These are phyloP conservation scores for Anisogramma anomala DNA, from an alignment of 2,329 filamentous ascomycete genomes.

Conservation along the genomic window DNA sequence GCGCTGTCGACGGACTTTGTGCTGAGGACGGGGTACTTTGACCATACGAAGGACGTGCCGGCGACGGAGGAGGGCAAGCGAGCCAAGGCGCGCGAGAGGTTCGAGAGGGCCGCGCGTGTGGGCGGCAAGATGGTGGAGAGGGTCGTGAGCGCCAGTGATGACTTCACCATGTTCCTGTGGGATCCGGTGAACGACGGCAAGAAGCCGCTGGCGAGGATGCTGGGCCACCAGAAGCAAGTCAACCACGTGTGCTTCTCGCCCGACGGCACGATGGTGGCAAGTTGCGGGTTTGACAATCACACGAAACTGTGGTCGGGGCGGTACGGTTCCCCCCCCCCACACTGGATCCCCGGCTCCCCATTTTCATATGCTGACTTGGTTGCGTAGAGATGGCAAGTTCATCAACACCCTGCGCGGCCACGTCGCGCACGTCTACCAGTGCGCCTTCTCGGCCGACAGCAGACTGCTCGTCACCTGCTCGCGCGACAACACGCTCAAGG, in stretches of 20 bases:
- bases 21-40: slow-evolving; percentile 73
- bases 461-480: slow-evolving; percentile 76
- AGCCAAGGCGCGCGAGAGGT: slow-evolving; percentile 66
- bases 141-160: slow-evolving; percentile 82
- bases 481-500: slow-evolving; percentile 88
- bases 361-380: too few relatives aligned
- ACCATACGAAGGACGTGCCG: slow-evolving; percentile 63
- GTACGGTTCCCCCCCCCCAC: slow-evolving; percentile 28
- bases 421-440: slow-evolving; percentile 82
- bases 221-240: slow-evolving; percentile 94
- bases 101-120: slow-evolving; percentile 71
- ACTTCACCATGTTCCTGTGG: slow-evolving; percentile 96
- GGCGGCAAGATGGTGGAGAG: slow-evolving; percentile 70
- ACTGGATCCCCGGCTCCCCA: too few relatives aligned
- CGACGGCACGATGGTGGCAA: slow-evolving; percentile 78
- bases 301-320: slow-evolving; percentile 82
- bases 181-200: slow-evolving; percentile 60
- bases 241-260: slow-evolving; percentile 93
- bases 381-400: slow-evolving; percentile 55
- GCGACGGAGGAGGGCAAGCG: slow-evolving; percentile 57
- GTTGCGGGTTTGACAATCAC: slow-evolving; percentile 85
- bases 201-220: slow-evolving; percentile 76
- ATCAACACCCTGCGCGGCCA: slow-evolving; percentile 81
- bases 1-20: slow-evolving; percentile 89
- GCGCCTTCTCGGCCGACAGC: slow-evolving; percentile 84